A percentile compares a stretch with the other conserved stretches of the same genome.
These are phyloP conservation scores for Heliocybe sulcata DNA, from an alignment of 1,284 basidiomycete genomes.

Conservation along the genomic window DNA sequence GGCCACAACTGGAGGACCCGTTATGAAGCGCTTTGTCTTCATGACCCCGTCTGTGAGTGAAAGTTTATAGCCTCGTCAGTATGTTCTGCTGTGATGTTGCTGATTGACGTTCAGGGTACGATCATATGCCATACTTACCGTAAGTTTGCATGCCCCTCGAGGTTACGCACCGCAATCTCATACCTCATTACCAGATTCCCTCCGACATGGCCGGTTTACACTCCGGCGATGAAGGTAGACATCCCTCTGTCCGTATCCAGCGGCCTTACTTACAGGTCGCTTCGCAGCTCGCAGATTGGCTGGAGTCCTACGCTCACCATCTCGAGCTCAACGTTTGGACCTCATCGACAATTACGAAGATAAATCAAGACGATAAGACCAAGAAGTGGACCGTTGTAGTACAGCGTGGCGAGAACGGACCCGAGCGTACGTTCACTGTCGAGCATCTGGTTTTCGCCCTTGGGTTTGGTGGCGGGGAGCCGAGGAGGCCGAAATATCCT, in stretches of 20 bases:
- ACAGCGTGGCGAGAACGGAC: conserved; percentile 12
- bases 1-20: conserved; percentile 45
- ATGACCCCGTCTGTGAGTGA: neutral
- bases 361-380: conserved; percentile 34
- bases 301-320: conserved; percentile 57
- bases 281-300: conserved; percentile 55
- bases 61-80: neutral
- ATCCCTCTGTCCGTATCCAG: conserved; percentile 7
- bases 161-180: neutral
- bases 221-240: conserved; percentile 43
- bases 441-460: conserved; percentile 57
- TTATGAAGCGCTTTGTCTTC: conserved; percentile 2
- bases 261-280: conserved; percentile 7
- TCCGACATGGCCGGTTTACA: conserved; percentile 53
- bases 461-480: conserved; percentile 46
- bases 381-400: conserved; percentile 51
- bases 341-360: conserved; percentile 37
- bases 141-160: conserved; percentile 18
- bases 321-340: conserved; percentile 67
- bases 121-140: conserved; percentile 49
- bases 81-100: neutral
- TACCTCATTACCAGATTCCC: conserved; percentile 36
- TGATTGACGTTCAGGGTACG: conserved; percentile 11
- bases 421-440: conserved; percentile 39
- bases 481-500: conserved; percentile 41